Conservation (phyloP, 805 yeast species). For the Blastobotrys attinorum region DNA sequence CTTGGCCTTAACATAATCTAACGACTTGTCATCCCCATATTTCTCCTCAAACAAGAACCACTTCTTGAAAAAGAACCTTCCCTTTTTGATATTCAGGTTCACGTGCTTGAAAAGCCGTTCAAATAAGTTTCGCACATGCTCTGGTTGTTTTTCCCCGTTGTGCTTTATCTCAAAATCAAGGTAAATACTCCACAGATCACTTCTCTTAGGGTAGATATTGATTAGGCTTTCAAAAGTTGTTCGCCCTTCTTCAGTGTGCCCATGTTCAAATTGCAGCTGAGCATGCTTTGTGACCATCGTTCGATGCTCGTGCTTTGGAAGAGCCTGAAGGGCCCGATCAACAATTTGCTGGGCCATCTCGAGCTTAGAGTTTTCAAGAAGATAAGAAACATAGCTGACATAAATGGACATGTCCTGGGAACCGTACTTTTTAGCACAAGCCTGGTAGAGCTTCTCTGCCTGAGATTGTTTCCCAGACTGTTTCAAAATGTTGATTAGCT, state of each 20-base stretch:
- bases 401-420: slow-evolving; percentile 59
- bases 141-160: slow-evolving; percentile 35
- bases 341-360: slow-evolving; percentile 56
- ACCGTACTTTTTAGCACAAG: slow-evolving; percentile 75
- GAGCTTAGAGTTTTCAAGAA: slow-evolving; percentile 48
- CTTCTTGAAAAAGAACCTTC: slow-evolving; percentile 87
- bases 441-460: slow-evolving; percentile 62
- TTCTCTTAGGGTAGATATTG: slow-evolving; percentile 82
- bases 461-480: slow-evolving; percentile 57
- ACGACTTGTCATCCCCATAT: slow-evolving; percentile 56
- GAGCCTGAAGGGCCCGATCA: slow-evolving; percentile 60
- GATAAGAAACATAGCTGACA: slow-evolving; percentile 73
- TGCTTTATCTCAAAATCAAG: slow-evolving; percentile 84
- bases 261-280: slow-evolving; percentile 68
- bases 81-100: slow-evolving; percentile 78
- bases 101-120: slow-evolving; percentile 59
- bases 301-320: slow-evolving; percentile 53
- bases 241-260: slow-evolving; percentile 91
- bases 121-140: slow-evolving; percentile 45
- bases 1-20: slow-evolving; percentile 81
- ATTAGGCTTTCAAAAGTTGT: slow-evolving; percentile 88
- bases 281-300: slow-evolving; percentile 85
- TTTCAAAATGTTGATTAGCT: slow-evolving; percentile 66
- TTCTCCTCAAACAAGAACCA: slow-evolving; percentile 80
- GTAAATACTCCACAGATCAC: slow-evolving; percentile 92